Conservation (phyloP, 177 flowering plant genomes). For the Vitis hybrid region DNA sequence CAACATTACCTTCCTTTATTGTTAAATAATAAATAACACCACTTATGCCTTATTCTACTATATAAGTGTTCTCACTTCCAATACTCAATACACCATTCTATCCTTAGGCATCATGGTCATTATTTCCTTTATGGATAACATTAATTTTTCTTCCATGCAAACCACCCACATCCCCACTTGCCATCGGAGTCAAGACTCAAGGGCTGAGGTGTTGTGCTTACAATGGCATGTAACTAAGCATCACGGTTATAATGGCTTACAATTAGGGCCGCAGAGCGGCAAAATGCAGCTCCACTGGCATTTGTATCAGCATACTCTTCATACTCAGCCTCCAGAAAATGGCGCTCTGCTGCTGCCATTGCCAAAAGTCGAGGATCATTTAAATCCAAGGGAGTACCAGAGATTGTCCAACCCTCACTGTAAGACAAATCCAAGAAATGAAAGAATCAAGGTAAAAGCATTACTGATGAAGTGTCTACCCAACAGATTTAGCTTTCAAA, state of each 20-base stretch:
- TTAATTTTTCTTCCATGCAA: too few species aligned
- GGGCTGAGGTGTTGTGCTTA: too few species aligned
- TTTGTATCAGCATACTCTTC: constrained; percentile 56
- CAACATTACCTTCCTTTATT: too few species aligned
- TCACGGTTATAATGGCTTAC: constrained; percentile 28
- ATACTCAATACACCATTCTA: not conserved
- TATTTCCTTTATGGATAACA: too few species aligned
- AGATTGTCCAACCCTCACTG: constrained; percentile 56
- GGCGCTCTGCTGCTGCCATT: constrained; percentile 66
- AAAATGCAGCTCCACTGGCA: constrained; percentile 63
- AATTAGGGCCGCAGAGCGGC: constrained; percentile 63
- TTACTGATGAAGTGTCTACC: not conserved
- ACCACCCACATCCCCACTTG: too few species aligned
- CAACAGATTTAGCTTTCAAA: not conserved
- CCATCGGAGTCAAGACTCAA: too few species aligned
- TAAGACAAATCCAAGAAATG: constrained; percentile 7
- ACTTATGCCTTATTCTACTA: not conserved
- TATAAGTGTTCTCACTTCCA: not conserved
- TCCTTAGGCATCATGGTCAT: not conserved
- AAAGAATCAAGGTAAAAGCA: not conserved
- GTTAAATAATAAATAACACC: too few species aligned
- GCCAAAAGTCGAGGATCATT: constrained; percentile 57
- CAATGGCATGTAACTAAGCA: too few species aligned
- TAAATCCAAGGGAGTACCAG: constrained; percentile 53
- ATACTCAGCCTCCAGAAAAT: constrained; percentile 47